Evolutionary conservation across 23 red algal genomes (phyloP).

Genomic region (Agarophyton chilense): DNA sequence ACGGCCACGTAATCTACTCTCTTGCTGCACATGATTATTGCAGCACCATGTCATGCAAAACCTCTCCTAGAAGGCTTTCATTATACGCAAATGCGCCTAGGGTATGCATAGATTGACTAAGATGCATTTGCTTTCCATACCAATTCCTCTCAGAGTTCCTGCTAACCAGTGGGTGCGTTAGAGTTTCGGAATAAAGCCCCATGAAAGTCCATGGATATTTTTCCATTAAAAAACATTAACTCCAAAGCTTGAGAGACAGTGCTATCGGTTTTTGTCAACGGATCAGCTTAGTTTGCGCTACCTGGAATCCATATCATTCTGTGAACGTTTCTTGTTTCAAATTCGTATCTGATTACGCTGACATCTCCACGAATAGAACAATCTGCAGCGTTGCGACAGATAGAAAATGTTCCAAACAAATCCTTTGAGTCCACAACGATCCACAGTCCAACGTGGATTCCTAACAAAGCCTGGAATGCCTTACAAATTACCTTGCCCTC

Average conservation of each 20-base stretch:
- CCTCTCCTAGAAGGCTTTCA: no score
- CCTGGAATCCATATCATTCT: slow-evolving; percentile 33
- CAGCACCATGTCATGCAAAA: no score
- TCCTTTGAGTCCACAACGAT: slow-evolving; percentile 40
- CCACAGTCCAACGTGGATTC: slow-evolving; percentile 1
- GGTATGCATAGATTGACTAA: no score
- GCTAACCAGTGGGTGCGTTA: not conserved
- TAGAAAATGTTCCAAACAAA: not conserved
- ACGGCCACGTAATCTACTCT: no score
- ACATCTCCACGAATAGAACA: slow-evolving; percentile 25
- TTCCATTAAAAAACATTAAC: not conserved
- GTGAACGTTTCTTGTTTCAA: slow-evolving; percentile 46
- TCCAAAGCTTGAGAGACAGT: not conserved
- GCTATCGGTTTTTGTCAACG: slow-evolving; percentile 24
- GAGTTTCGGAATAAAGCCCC: not conserved
- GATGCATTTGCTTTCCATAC: not conserved
- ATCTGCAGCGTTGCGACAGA: not conserved
- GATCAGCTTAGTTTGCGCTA: not conserved
- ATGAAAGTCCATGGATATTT: slow-evolving; percentile 1
- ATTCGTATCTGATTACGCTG: not conserved
- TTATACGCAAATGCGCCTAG: no score
- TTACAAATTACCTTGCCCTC: slow-evolving; percentile 16
- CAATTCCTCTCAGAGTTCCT: not conserved
- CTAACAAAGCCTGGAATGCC: not conserved
- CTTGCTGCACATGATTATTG: no score